These are phyloP conservation scores for Annulohypoxylon bovei DNA, from an alignment of 495 filamentous ascomycete species.

Conservation along the genomic window DNA sequence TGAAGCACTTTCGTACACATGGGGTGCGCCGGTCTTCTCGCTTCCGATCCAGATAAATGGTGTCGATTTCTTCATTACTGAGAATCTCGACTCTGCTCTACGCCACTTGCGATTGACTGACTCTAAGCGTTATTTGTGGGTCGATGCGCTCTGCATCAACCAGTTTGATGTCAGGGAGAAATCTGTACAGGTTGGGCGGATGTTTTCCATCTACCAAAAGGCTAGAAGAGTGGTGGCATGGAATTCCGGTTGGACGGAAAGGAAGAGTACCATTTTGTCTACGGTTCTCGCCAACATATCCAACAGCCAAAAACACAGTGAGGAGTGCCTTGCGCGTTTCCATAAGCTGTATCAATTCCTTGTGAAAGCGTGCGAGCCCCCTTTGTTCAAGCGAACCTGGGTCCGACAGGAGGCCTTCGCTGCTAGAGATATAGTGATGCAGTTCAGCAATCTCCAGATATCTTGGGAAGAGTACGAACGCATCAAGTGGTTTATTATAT, in stretches of 20 bases:
- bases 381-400: constrained; percentile 31
- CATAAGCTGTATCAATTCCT: constrained; percentile 5
- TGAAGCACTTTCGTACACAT: constrained; percentile 35
- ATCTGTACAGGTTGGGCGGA: constrained; percentile 35
- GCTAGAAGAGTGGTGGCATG: constrained; percentile 38
- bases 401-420: constrained; percentile 25
- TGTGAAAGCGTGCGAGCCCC: constrained; percentile 15
- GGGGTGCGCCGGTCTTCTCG: constrained; percentile 30
- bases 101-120: constrained; percentile 16
- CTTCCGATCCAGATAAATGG: constrained; percentile 13
- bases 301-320: constrained; percentile 18
- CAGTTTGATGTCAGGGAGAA: constrained; percentile 42
- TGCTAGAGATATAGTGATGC: constrained; percentile 24
- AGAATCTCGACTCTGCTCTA: constrained; percentile 28
- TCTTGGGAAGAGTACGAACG: constrained; percentile 17
- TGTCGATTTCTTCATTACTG: constrained; percentile 22
- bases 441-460: constrained; percentile 18
- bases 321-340: constrained; percentile 11
- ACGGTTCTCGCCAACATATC: constrained; percentile 17
- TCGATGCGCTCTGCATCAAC: constrained; percentile 46
- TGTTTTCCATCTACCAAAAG: constrained; percentile 40
- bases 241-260: constrained; percentile 26
- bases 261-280: constrained; percentile 21
- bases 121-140: constrained; percentile 36
- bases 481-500: constrained; percentile 8